phyloP scores from a whole-genome alignment of 1,139 yeast species.

The Zygoascus meyerae region DNA sequence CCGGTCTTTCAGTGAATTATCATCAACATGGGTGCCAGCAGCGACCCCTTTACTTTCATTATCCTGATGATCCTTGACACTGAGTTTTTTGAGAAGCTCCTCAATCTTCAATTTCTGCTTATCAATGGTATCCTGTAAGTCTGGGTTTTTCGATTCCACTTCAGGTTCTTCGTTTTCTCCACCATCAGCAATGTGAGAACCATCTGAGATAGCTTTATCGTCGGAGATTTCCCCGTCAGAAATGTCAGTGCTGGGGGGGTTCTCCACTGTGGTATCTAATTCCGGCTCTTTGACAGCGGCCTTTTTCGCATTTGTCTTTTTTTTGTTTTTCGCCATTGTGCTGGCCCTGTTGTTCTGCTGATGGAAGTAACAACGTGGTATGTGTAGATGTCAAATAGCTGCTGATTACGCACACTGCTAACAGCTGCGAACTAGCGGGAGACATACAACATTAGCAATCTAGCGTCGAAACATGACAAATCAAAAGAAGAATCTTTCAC shows the following conservation, averaged over 20 bases:
- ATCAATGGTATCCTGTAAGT: background rate
- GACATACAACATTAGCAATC: too few relatives aligned
- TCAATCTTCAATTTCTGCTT: constrained; percentile 4
- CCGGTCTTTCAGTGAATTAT: constrained; percentile 24
- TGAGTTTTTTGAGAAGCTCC: constrained; percentile 1
- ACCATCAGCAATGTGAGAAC: background rate
- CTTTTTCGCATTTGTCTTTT: constrained; percentile 4
- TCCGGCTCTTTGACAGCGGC: constrained; percentile 7
- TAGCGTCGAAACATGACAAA: too few relatives aligned
- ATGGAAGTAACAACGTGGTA: constrained; percentile 1
- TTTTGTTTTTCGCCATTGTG: constrained; percentile 10
- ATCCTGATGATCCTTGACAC: background rate
- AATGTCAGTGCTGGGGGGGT: background rate
- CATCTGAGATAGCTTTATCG: background rate
- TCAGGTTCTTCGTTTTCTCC: background rate
- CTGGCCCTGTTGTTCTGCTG: background rate
- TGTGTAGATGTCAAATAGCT: too few relatives aligned
- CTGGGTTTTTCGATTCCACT: background rate
- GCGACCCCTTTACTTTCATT: background rate
- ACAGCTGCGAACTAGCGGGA: too few relatives aligned
- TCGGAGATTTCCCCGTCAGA: background rate
- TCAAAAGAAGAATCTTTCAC: too few relatives aligned
- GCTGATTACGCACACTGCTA: too few relatives aligned
- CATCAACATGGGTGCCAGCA: background rate
- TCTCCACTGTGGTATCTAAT: constrained; percentile 1